A percentile compares a stretch with the other conserved stretches of the same genome.
These are phyloP conservation scores for Floccularia luteovirens DNA, from an alignment of 768 basidiomycete species.

Conservation along the genomic window DNA sequence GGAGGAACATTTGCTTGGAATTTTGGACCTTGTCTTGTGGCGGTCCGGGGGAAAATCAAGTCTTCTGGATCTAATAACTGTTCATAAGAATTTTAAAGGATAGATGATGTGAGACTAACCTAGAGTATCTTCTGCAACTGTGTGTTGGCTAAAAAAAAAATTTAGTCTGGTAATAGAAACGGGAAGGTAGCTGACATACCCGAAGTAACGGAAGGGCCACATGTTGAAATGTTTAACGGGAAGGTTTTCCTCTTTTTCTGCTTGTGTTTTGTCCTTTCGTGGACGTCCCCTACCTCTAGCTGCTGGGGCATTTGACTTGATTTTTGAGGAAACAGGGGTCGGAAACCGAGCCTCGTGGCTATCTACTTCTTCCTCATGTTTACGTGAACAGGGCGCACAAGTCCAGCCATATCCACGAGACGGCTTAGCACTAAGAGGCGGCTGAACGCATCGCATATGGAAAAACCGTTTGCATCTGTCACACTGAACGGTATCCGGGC, in stretches of 20 bases:
- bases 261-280: conserved; percentile 64
- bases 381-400: conserved; percentile 85
- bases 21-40: conserved; percentile 84
- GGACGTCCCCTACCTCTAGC: conserved; percentile 69
- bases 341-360: conserved; percentile 60
- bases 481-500: conserved; percentile 82
- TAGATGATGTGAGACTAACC: conserved; percentile 35
- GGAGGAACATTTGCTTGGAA: conserved; percentile 65
- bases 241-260: conserved; percentile 71
- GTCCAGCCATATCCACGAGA: conserved; percentile 97
- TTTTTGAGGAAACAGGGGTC: conserved; percentile 33
- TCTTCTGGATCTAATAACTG: conserved; percentile 78
- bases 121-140: conserved; percentile 85
- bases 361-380: conserved; percentile 82
- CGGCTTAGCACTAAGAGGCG: conserved; percentile 85
- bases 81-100: conserved; percentile 13
- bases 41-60: conserved; percentile 90
- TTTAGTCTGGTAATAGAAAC: conserved; percentile 3
- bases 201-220: conserved; percentile 97
- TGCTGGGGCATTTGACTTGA: conserved; percentile 68
- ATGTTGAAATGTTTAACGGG: conserved; percentile 81
- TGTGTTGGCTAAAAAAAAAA: conserved; percentile 58
- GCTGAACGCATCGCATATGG: conserved; percentile 92
- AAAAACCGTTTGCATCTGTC: conserved; percentile 90
- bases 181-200: conserved; percentile 42